Evolutionary conservation across 2,329 filamentous ascomycete species (phyloP), one percentile per base, ranked within the genome.

Genomic region (Clonostachys byssicola): DNA sequence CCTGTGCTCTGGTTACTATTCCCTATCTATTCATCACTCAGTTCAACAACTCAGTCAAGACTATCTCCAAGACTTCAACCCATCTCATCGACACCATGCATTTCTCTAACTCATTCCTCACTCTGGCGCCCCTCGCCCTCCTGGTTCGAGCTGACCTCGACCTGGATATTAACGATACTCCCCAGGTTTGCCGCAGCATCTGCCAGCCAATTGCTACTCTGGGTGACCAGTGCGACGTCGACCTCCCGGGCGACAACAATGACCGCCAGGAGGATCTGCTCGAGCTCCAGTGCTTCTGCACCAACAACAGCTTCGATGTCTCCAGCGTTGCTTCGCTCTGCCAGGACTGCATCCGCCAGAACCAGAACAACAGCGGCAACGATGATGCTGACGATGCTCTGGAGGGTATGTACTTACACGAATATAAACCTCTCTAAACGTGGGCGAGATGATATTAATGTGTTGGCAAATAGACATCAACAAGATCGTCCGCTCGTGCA

Each of bases 221-320:
- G 33, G 63, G 61, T 45, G 56, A 56, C 34, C 56, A 54, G 38
- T 73, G 70, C 51, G 62, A 67, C 20, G 60, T 62, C 35, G 56
- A 63, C 36, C 46, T 23, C 18, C 43, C 40, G 9, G 14, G 40
- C 23, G 55, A 57, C 40, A 55, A 61, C 46, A 56, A 51, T 16
- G 62, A 66, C 55, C 59, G 56, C 20, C 53, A 60, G 34, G 66
- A 71, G 54, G 56, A 66, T 41, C 61, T 60, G 16, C 64, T 70
- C 45, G 59, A 64, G 57, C 56, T 54, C 12, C 65, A 71, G 52
- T 72, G 69, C 50, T 53, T 71, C 45, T 70, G 69, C 60, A 64
- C 65, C 52, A 67, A 73, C 59, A 51, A 58, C 43, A 66, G 65
- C 54, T 67, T 73, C 56, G 54, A 70, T 54, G 70, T 72, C 44